Percentiles rank a stretch among this genome's conserved stretches.
Conservation (phyloP, 2,329 filamentous ascomycete species). For the Aspergillus sp. region DNA sequence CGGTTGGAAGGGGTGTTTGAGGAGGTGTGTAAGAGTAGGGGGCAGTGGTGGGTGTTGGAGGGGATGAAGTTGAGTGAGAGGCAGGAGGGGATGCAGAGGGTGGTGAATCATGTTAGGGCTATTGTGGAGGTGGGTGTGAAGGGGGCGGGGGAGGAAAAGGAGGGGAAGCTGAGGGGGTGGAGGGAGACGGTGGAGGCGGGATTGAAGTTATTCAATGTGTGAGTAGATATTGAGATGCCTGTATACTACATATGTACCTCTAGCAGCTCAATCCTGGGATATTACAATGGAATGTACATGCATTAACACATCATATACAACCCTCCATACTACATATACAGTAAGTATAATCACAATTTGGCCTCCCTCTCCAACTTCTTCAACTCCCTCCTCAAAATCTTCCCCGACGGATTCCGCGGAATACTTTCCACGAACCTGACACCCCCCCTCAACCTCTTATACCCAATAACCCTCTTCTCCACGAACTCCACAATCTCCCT, state of each 20-base stretch:
- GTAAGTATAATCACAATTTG: neutral
- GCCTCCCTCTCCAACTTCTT: slow-evolving; percentile 19
- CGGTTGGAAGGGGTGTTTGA: slow-evolving; percentile 29
- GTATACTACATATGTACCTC: no score
- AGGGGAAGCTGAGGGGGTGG: slow-evolving; percentile 26
- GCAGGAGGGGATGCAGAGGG: slow-evolving; percentile 32
- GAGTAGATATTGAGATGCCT: no score
- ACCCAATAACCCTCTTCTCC: slow-evolving; percentile 29
- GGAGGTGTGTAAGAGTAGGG: slow-evolving; percentile 21
- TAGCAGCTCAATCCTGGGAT: no score
- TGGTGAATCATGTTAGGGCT: slow-evolving; percentile 29
- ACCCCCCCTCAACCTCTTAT: slow-evolving; percentile 37
- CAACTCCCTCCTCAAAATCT: slow-evolving; percentile 31
- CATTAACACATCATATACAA: no score
- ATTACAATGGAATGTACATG: no score
- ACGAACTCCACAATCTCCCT: slow-evolving; percentile 33
- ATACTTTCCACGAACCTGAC: slow-evolving; percentile 35
- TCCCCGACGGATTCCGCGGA: slow-evolving; percentile 37
- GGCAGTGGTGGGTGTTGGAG: slow-evolving; percentile 16
- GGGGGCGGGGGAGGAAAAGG: slow-evolving; percentile 20
- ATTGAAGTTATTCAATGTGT: no score
- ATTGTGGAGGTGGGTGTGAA: slow-evolving; percentile 31
- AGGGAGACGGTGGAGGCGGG: slow-evolving; percentile 13
- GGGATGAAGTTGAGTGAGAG: slow-evolving; percentile 14
- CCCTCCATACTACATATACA: neutral